phyloP scores from a whole-genome alignment of 2,329 filamentous ascomycete species.

The Aspergillus chevalieri region DNA sequence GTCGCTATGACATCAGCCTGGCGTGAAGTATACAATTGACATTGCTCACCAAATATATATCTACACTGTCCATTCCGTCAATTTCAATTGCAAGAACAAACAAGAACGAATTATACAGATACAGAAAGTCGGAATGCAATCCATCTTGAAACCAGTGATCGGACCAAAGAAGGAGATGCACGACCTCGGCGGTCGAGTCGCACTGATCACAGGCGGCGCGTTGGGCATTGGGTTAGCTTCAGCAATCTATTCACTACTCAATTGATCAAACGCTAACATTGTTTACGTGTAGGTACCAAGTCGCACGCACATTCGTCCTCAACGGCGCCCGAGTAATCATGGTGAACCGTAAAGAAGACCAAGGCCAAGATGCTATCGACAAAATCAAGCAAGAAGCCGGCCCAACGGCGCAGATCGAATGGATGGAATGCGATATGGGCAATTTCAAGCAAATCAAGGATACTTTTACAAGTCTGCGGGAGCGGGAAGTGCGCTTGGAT shows the following conservation, averaged over 20 bases:
- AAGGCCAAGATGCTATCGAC: conserved; percentile 23
- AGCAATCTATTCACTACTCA: not conserved
- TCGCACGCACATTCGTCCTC: conserved; percentile 7
- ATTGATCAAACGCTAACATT: not conserved
- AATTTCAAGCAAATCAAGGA: conserved; percentile 32
- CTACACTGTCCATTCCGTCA: too few relatives aligned
- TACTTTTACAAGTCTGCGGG: conserved; percentile 32
- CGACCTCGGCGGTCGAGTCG: conserved; percentile 31
- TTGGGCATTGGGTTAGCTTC: conserved; percentile 27
- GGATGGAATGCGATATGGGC: conserved; percentile 40
- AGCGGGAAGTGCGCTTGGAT: conserved; percentile 35
- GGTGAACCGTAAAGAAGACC: conserved; percentile 9
- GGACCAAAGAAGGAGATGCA: conserved; percentile 33
- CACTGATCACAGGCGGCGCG: conserved; percentile 35
- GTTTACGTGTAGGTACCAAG: conserved; percentile 2
- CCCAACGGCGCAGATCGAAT: conserved; percentile 31
- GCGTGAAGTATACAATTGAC: too few relatives aligned
- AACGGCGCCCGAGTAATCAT: conserved; percentile 11
- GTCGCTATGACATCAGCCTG: too few relatives aligned
- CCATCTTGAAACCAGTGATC: conserved; percentile 30
- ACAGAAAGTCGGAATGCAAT: conserved; percentile 29
- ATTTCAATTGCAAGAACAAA: too few relatives aligned
- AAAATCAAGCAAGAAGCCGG: conserved; percentile 24
- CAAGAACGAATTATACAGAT: too few relatives aligned
- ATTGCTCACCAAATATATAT: too few relatives aligned